Base-by-base conservation (phyloP, 2,329 filamentous ascomycete species). In the Paraphaeosphaeria minitans region DNA sequence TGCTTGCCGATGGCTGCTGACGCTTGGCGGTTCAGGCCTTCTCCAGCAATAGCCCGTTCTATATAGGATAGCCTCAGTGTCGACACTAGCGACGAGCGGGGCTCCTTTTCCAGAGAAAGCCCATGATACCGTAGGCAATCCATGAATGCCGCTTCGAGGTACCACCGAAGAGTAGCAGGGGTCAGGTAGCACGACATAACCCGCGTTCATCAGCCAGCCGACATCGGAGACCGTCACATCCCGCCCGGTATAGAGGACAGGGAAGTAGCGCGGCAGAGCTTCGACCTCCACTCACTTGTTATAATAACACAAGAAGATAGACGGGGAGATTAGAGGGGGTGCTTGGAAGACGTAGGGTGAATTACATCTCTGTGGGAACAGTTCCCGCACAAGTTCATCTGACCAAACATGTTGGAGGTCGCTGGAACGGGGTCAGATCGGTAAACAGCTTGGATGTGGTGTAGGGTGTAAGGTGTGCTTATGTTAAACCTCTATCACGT, bases 1-100 rank as follows among this genome's bases (percentile, higher is more conserved):
- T 29, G 39, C n/a, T 51, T 57, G 51, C 56, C 60, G 52, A 62
- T 62, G 52, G 29, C 37, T 63, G 63, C 66, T 69, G 60, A 70
- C 63, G 49, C 47, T 62, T 43, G 56, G 57, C 43, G 35, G 22
- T 57, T 24, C 43, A 71, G 66, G 62, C 57, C 53, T 62, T 62
- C 37, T 63, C 52, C 43, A 61, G 52, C 60, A 65, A 64, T 57
- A 66, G 47, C 51, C 57, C 54, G 39, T 63, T 61, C 51, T 64
- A 53, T 58, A 60, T 59, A 59, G 51, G 57, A 57, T 68, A 56
- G 52, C 19, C 14, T 27, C 24, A 6, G 6, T 27, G 6, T 27
- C 46, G 42, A 54, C 35, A 16, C 39, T 22, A 46, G 47, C 19
- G 9, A 24, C 39, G 31, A 55, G 31, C 37, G 39, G 39, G 42